phyloP scores from a whole-genome alignment of 768 basidiomycete genomes.

The Cubamyces lactineus region DNA sequence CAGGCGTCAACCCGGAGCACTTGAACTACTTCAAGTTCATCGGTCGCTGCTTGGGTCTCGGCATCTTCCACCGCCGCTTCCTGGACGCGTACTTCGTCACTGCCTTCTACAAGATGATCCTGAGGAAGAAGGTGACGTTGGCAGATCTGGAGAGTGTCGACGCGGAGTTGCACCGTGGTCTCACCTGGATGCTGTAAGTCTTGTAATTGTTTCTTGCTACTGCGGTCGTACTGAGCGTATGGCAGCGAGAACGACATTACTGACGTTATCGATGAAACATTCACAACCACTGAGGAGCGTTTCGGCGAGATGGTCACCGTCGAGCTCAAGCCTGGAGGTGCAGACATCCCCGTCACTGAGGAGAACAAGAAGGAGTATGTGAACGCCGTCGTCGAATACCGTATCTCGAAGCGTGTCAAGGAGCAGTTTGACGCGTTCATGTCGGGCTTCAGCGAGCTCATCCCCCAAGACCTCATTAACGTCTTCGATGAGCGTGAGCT shows the following conservation, averaged over 20 bases:
- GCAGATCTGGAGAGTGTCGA: slow-evolving; percentile 97
- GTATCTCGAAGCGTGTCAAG: slow-evolving; percentile 95
- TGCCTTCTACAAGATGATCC: slow-evolving; percentile 99
- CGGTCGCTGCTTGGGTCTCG: slow-evolving; percentile 91
- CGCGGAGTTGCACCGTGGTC: slow-evolving; percentile 88
- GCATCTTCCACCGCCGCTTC: slow-evolving; percentile 99
- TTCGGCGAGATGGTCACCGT: slow-evolving; percentile 99
- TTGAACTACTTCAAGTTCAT: slow-evolving; percentile 99
- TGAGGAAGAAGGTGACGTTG: slow-evolving; percentile 95
- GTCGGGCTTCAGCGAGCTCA: slow-evolving; percentile 99
- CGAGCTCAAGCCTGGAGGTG: slow-evolving; percentile 89
- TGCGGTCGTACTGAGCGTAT: slow-evolving; percentile 21
- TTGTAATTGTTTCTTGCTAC: neutral
- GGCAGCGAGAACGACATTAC: slow-evolving; percentile 96
- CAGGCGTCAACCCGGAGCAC: slow-evolving; percentile 98
- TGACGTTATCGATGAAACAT: slow-evolving; percentile 96
- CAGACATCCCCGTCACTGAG: slow-evolving; percentile 85
- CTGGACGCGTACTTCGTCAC: slow-evolving; percentile 99
- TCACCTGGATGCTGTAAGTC: slow-evolving; percentile 98
- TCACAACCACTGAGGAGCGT: slow-evolving; percentile 95
- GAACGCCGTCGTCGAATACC: slow-evolving; percentile 92
- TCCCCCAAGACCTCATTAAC: slow-evolving; percentile 96
- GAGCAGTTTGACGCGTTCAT: slow-evolving; percentile 99
- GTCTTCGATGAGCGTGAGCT: slow-evolving; percentile 99
- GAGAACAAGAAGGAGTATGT: slow-evolving; percentile 99